Conservation (phyloP, 140 eudicot genomes). For the Erigeron philadelphicus region DNA sequence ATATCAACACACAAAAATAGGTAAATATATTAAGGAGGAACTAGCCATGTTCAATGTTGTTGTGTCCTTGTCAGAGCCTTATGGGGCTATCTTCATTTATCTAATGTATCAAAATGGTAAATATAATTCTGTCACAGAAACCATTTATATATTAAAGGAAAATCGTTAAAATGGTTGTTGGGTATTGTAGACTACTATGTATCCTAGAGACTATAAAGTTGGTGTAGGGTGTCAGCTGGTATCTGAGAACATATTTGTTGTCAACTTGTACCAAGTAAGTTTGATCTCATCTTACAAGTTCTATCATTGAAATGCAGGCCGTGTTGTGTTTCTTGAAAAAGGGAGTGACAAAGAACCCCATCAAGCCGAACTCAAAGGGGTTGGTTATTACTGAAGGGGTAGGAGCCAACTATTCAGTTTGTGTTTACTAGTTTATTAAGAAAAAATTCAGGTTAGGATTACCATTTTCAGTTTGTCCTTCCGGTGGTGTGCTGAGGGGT, state of each 20-base stretch:
- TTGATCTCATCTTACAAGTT: conserved; percentile 5
- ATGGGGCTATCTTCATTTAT: too few relatives aligned
- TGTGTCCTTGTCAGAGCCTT: too few relatives aligned
- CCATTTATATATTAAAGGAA: too few relatives aligned
- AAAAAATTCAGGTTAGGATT: conserved; percentile 11
- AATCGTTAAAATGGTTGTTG: too few relatives aligned
- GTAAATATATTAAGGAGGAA: too few relatives aligned
- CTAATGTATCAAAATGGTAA: too few relatives aligned
- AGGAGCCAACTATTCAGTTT: neutral
- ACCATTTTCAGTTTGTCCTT: conserved; percentile 3
- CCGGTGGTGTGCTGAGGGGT: neutral
- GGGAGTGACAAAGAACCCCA: conserved; percentile 42
- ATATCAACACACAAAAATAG: neutral
- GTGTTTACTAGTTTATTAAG: conserved; percentile 3
- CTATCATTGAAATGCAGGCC: conserved; percentile 41
- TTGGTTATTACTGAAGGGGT: conserved; percentile 60
- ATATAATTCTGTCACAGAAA: too few relatives aligned
- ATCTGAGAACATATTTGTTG: too few relatives aligned
- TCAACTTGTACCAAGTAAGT: neutral
- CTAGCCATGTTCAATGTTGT: too few relatives aligned
- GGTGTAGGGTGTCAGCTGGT: too few relatives aligned
- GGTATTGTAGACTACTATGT: too few relatives aligned
- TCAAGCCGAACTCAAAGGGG: conserved; percentile 44
- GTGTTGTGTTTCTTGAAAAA: conserved; percentile 62
- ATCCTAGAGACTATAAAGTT: too few relatives aligned